phyloP scores from a whole-genome alignment of 805 yeast species.

The Torulaspora gathmanii region DNA sequence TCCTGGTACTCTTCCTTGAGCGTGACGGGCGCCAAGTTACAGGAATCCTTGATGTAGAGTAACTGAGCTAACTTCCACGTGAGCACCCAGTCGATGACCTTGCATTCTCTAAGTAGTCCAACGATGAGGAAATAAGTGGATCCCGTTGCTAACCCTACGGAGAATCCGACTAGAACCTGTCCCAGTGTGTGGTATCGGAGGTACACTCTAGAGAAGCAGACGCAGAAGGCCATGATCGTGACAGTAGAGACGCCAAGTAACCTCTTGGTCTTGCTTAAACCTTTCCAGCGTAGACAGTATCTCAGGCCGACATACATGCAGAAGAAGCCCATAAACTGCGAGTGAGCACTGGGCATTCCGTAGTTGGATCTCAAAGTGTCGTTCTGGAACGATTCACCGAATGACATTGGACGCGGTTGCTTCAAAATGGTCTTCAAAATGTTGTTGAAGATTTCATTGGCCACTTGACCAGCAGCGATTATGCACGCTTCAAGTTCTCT shows the following conservation, averaged over 20 bases:
- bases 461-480: slow-evolving; percentile 79
- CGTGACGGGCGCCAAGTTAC: slow-evolving; percentile 44
- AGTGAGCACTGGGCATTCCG: slow-evolving; percentile 98
- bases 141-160: slow-evolving; percentile 60
- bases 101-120: slow-evolving; percentile 56
- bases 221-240: slow-evolving; percentile 33
- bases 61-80: slow-evolving; percentile 49
- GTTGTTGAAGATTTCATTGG: slow-evolving; percentile 68
- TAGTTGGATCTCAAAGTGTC: slow-evolving; percentile 53
- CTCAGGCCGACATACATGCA: slow-evolving; percentile 51
- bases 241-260: slow-evolving; percentile 26
- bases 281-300: slow-evolving; percentile 41
- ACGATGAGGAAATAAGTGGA: slow-evolving; percentile 50
- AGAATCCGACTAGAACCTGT: slow-evolving; percentile 72
- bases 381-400: slow-evolving; percentile 36
- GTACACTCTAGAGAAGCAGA: slow-evolving; percentile 71
- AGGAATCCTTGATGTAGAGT: slow-evolving; percentile 58
- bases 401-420: slow-evolving; percentile 66
- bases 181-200: slow-evolving; percentile 66
- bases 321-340: slow-evolving; percentile 91
- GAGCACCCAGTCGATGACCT: slow-evolving; percentile 62
- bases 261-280: slow-evolving; percentile 32
- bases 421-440: slow-evolving; percentile 57
- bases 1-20: slow-evolving; percentile 44
- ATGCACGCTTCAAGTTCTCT: slow-evolving; percentile 83